phyloP scores from a whole-genome alignment of 371 early-diverging fungal genomes.

The Nosema bombycis region DNA sequence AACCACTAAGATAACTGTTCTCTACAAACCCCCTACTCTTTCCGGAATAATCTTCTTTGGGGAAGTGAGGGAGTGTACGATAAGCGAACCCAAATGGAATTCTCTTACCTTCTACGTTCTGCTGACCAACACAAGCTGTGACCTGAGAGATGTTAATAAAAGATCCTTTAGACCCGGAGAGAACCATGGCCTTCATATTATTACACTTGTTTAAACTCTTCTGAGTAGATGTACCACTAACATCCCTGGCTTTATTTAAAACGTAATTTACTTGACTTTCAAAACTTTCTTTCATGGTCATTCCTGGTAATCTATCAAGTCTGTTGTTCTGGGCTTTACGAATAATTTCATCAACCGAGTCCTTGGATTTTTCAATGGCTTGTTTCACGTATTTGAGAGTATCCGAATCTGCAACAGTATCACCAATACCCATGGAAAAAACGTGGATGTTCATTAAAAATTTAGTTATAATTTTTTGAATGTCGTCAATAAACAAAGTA shows the following conservation, averaged over 20 bases:
- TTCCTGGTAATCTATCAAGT: constrained; percentile 84
- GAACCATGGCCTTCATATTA: constrained; percentile 94
- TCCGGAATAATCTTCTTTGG: constrained; percentile 76
- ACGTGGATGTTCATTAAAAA: constrained; percentile 78
- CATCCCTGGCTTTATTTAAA: constrained; percentile 87
- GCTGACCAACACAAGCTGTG: constrained; percentile 99
- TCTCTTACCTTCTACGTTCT: constrained; percentile 88
- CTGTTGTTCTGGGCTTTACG: constrained; percentile 74
- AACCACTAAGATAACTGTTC: constrained; percentile 87
- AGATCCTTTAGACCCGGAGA: constrained; percentile 91
- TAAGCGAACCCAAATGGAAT: constrained; percentile 90
- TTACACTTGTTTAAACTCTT: constrained; percentile 79
- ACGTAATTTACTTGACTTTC: constrained; percentile 77
- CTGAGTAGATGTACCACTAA: constrained; percentile 82
- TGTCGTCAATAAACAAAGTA: constrained; percentile 81
- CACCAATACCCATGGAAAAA: constrained; percentile 96
- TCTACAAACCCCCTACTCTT: constrained; percentile 91
- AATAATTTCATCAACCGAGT: constrained; percentile 77
- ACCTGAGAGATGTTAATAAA: constrained; percentile 96
- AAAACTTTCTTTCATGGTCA: constrained; percentile 90
- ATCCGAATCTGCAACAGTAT: constrained; percentile 81
- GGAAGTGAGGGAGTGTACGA: constrained; percentile 89
- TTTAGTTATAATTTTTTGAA: constrained; percentile 86
- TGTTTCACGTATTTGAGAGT: constrained; percentile 78
- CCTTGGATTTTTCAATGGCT: constrained; percentile 76